Evolutionary conservation across 108 stramenopile genomes (phyloP).

Genomic region (Cafeteria roenbergensis): DNA sequence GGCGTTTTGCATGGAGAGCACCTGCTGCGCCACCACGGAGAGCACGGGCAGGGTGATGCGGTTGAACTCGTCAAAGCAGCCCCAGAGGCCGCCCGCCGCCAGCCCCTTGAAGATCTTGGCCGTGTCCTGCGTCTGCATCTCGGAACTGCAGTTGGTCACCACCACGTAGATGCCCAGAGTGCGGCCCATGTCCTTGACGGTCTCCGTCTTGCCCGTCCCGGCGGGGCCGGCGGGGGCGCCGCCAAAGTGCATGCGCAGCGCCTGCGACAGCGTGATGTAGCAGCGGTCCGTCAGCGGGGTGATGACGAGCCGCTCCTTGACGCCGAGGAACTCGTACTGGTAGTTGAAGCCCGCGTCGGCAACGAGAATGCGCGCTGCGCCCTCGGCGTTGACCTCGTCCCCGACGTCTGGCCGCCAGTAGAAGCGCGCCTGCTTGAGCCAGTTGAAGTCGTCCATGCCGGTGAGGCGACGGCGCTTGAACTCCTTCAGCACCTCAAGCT

Average conservation of each 20-base stretch:
- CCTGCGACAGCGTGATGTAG: conserved; percentile 79
- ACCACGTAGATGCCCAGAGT: conserved; percentile 75
- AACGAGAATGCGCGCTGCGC: conserved; percentile 61
- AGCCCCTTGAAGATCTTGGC: conserved; percentile 85
- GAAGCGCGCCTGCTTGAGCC: conserved; percentile 77
- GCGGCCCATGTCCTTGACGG: conserved; percentile 67
- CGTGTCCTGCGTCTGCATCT: conserved; percentile 75
- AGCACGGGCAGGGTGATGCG: conserved; percentile 73
- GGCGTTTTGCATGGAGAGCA: conserved; percentile 71
- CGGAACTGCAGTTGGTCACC: conserved; percentile 75
- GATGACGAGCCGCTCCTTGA: conserved; percentile 74
- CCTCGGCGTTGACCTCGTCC: conserved; percentile 61
- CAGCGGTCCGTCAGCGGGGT: conserved; percentile 78
- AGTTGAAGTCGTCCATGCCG: conserved; percentile 54
- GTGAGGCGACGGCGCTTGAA: conserved; percentile 22
- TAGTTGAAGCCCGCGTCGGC: conserved; percentile 76
- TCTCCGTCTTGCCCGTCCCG: conserved; percentile 74
- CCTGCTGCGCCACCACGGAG: conserved; percentile 77
- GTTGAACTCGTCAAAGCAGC: conserved; percentile 85
- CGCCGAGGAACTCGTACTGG: conserved; percentile 78
- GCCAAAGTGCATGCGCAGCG: conserved; percentile 78
- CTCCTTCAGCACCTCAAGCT: conserved; percentile 59
- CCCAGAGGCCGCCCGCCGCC: conserved; percentile 74
- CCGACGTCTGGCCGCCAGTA: conserved; percentile 64
- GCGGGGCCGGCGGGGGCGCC: conserved; percentile 80